Conservation (phyloP, 768 basidiomycete genomes). For the Boletus tomentosulus region DNA sequence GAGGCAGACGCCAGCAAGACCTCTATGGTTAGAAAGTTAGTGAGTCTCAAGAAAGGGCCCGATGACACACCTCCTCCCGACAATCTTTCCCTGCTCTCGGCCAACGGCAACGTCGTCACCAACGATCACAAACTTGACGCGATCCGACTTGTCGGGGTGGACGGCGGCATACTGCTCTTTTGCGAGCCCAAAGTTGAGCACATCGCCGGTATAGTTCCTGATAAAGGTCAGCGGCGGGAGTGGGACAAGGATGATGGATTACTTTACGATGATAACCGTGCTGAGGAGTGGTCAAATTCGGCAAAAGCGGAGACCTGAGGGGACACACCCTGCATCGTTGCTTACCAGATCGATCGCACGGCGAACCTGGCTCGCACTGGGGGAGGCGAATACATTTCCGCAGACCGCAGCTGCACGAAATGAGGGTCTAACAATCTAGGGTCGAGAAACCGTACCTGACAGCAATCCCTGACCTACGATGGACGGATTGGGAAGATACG, state of each 20-base stretch:
- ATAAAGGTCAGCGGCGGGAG: constrained; percentile 4
- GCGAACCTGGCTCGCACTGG: constrained; percentile 79
- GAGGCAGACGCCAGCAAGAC: constrained; percentile 74
- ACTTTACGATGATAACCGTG: constrained; percentile 84
- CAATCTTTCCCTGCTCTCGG: constrained; percentile 72
- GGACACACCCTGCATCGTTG: constrained; percentile 62
- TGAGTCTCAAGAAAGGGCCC: background rate
- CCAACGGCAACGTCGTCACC: constrained; percentile 91
- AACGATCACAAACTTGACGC: constrained; percentile 74
- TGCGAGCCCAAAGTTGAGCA: constrained; percentile 88
- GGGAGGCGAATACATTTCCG: constrained; percentile 88
- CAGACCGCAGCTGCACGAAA: constrained; percentile 64
- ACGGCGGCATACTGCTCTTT: constrained; percentile 76
- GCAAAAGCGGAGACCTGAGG: background rate
- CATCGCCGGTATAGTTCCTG: constrained; percentile 88
- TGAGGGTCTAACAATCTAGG: background rate
- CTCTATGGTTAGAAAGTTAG: constrained; percentile 40
- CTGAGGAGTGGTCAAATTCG: constrained; percentile 32
- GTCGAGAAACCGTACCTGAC: constrained; percentile 42
- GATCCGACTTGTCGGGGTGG: constrained; percentile 62
- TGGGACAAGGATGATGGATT: constrained; percentile 2
- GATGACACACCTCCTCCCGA: constrained; percentile 59
- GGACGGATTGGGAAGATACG: background rate
- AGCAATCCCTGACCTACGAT: constrained; percentile 69
- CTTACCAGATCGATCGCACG: constrained; percentile 74